These are phyloP conservation scores for Sarocladium oryzae DNA, from an alignment of 2,329 filamentous ascomycete species.

Conservation along the genomic window DNA sequence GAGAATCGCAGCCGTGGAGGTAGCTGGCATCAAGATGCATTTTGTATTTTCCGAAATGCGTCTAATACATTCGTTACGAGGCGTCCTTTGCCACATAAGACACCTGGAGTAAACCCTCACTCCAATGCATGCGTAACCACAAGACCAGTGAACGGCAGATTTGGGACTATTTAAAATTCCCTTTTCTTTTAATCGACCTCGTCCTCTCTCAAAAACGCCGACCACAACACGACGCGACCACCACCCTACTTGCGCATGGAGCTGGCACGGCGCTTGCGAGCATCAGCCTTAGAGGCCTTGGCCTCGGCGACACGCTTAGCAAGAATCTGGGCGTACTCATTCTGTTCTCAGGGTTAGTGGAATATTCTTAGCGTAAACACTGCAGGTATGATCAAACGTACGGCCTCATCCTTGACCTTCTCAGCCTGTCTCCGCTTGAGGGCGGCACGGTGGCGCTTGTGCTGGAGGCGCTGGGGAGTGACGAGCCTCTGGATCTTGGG, in stretches of 20 bases:
- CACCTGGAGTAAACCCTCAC: slow-evolving; percentile 25
- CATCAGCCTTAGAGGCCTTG: slow-evolving; percentile 88
- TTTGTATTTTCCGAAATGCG: slow-evolving; percentile 28
- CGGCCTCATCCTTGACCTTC: slow-evolving; percentile 97
- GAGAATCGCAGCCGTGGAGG: too few relatives aligned
- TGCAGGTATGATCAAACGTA: slow-evolving; percentile 55
- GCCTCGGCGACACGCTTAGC: slow-evolving; percentile 96
- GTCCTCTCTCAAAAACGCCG: slow-evolving; percentile 1
- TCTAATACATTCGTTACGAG: slow-evolving; percentile 31
- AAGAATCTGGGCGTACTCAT: slow-evolving; percentile 93
- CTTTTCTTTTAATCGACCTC: slow-evolving; percentile 20
- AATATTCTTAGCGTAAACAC: slow-evolving; percentile 31
- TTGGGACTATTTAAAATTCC: slow-evolving; percentile 21
- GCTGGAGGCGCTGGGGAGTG: slow-evolving; percentile 98
- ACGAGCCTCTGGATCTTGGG: slow-evolving; percentile 99
- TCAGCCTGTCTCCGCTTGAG: slow-evolving; percentile 98
- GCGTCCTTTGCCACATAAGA: slow-evolving; percentile 4
- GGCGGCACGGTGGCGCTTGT: slow-evolving; percentile 97
- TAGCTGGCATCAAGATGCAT: slow-evolving; percentile 20
- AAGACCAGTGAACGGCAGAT: slow-evolving; percentile 22
- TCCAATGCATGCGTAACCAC: slow-evolving; percentile 35
- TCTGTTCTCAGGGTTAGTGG: too few relatives aligned
- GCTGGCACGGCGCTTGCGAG: slow-evolving; percentile 93
- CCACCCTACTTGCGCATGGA: slow-evolving; percentile 79
- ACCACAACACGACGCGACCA: slow-evolving; percentile 6